Percentiles rank a stretch among this genome's conserved stretches.
Conservation (phyloP, 306 rosid species). For the Gynostemma pentaphyllum region DNA sequence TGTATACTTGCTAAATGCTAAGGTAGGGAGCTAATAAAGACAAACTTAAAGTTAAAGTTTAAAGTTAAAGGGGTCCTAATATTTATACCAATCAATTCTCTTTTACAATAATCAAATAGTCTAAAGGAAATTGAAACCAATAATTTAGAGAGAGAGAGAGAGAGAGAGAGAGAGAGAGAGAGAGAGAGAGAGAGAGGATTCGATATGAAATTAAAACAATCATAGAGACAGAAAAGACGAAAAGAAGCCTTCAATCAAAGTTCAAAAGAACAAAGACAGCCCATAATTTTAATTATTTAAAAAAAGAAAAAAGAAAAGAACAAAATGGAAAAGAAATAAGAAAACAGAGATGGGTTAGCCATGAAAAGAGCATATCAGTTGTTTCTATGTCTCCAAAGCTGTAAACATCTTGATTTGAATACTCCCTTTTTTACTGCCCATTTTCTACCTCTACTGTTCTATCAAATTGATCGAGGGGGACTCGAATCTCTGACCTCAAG, state of each 20-base stretch:
- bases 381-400: conserved; percentile 51
- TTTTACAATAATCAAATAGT: not conserved
- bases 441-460: not conserved
- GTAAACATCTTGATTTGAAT: conserved; percentile 34
- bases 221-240: not conserved
- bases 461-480: no score
- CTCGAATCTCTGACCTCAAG: no score
- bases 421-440: conserved; percentile 23
- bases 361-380: conserved; percentile 39
- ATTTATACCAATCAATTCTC: not conserved
- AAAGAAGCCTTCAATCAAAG: conserved; percentile 6
- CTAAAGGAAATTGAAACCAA: not conserved
- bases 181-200: not conserved
- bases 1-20: not conserved
- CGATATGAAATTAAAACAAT: not conserved
- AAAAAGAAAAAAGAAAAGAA: conserved; percentile 14
- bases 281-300: conserved; percentile 5
- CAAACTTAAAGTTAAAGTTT: conserved; percentile 6
- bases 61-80: not conserved
- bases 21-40: not conserved
- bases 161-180: not conserved
- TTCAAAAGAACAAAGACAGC: conserved; percentile 4
- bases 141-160: not conserved
- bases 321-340: conserved; percentile 10
- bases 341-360: conserved; percentile 26